These are phyloP conservation scores for Phytopythium vexans DNA, from an alignment of 352 stramenopile genomes.

Conservation along the genomic window DNA sequence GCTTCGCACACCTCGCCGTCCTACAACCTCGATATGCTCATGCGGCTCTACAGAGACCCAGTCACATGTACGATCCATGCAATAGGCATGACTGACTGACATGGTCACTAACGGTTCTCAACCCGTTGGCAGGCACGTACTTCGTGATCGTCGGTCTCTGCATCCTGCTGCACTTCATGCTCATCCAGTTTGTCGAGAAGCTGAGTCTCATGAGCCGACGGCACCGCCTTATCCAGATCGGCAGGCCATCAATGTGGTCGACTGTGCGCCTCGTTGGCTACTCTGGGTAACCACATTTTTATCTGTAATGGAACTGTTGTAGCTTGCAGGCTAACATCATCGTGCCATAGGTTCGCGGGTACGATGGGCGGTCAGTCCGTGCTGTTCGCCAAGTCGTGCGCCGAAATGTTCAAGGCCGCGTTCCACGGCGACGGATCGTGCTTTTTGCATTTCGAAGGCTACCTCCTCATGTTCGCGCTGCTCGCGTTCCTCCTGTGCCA, in stretches of 20 bases:
- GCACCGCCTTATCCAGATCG: constrained; percentile 76
- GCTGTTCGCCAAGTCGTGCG: constrained; percentile 82
- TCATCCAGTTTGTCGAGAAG: constrained; percentile 67
- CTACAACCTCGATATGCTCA: constrained; percentile 78
- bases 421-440: constrained; percentile 58
- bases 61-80: constrained; percentile 37
- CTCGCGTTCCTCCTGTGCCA: constrained; percentile 60
- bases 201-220: constrained; percentile 66
- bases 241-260: constrained; percentile 52
- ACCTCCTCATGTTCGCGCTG: constrained; percentile 63
- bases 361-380: constrained; percentile 83
- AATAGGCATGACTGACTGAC: not conserved
- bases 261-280: constrained; percentile 75
- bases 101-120: not conserved
- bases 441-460: constrained; percentile 61
- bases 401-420: constrained; percentile 69
- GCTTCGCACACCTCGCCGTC: constrained; percentile 79
- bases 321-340: not conserved
- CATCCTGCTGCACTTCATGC: constrained; percentile 44
- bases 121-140: constrained; percentile 28
- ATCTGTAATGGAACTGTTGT: not conserved
- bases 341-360: constrained; percentile 38
- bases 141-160: constrained; percentile 57
- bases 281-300: constrained; percentile 28
- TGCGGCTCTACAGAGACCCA: constrained; percentile 72